Base-by-base conservation (phyloP, 139 green algal species). In the Pseudopediastrum boryanum region DNA sequence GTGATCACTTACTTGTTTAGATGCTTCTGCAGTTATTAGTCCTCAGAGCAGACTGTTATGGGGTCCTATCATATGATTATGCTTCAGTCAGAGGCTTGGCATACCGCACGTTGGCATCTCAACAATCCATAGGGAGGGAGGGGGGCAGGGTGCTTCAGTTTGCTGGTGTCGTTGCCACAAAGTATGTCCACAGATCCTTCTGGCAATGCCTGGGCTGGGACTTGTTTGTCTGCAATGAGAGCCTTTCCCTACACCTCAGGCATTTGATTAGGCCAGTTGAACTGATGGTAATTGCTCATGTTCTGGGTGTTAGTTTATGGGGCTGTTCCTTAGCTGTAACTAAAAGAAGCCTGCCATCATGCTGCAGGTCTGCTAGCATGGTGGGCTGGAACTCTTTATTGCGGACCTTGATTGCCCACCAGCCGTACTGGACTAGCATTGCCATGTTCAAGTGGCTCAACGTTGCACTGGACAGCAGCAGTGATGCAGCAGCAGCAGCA, bases 371-470 rank as follows among this genome's bases (percentile, higher is more conserved):
- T 51, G 59, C 74, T 36, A 51, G 61, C 9, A 38, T 72, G 3
- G 38, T 51, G 16, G 74, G 74, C 33, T 81, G 74, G 74, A 46
- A 38, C n/a, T 46, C 33, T 36, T 54, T 84, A 9, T 39, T 73
- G 35, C 31, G 72, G 0, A 70, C 69, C 7, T 33, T 84, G 21
- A 42, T 69, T 29, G 63, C 74, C 19, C 78, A 84, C 42, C 72
- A 78, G 61, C 31, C 80, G 54, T 67, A 81, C 59, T 84, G 69
- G 69, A 43, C 62, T 44, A 42, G 43, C 33, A 62, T 81, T 33
- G 62, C 62, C 35, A 51, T 65, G 74, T 35, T 74, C 2, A 66
- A 71, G 25, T 72, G 65, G 44, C 43, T 72, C 29, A 36, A 71
- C 43, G 43, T 72, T 23, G 73, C 73, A 41, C 36, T 19, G 33